Evolutionary conservation across 1,139 yeast species (phyloP), one percentile per base, ranked within the genome.

Genomic region (Pneumocystis oryctolagi): DNA sequence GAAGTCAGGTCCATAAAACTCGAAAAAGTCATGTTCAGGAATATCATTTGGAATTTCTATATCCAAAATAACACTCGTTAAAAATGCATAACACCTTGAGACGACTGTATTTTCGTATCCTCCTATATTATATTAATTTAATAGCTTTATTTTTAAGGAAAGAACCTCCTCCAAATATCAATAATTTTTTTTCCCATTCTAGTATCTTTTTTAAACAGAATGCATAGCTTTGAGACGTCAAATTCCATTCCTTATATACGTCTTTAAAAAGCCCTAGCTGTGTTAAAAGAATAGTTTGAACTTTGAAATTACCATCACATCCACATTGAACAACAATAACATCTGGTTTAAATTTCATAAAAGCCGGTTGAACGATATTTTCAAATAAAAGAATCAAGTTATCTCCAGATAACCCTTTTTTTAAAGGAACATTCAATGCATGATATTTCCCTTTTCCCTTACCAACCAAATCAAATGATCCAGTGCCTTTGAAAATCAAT

Each of bases 311-410:
- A 0, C 94, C 94, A 74, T 87, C 95, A 57, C 83, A 82, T 0
- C 94, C 94, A 68, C 84, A 79, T 69, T 84, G 88, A 0, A 86
- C 73, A 0, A 86, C 84, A 1, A 86, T 66, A 3, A 79, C 80
- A 18, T 81, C 80, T 0, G 89, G 84, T 0, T 71, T 61, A 64
- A 76, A 78, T 9, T 65, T 68, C 0, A 69, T 63, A 2, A 81
- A 70, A 20, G 77, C 68, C 0, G 85, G 85, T 0, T 74, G 58
- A 0, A 85, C 72, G 0, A 84, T 75, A 1, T 77, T 72, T 0
- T 71, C 65, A 1, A 80, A 68, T 0, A 85, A 71, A 63, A 72
- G 68, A 5, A 65, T 18, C 64, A 85, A 70, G 1, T 75, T 71
- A 0, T 65, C 65, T 69, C 84, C 89, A 62, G 76, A 72, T 3